Percentiles rank a stretch among this genome's conserved stretches.
These are phyloP conservation scores for Allium fistulosum DNA, from an alignment of 106 monocot genomes.

Conservation along the genomic window DNA sequence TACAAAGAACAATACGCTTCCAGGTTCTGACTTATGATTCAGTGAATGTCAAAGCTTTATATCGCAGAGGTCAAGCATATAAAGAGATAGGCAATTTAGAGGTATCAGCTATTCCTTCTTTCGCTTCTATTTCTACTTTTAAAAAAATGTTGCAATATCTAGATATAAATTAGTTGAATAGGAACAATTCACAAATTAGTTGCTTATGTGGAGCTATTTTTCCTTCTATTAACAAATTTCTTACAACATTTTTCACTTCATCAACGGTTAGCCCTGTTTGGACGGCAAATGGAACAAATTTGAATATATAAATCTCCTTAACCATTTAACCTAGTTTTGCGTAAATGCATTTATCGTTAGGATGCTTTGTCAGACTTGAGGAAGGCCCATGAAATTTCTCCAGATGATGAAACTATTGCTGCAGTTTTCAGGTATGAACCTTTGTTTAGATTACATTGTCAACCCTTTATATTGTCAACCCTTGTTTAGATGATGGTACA, in stretches of 20 bases:
- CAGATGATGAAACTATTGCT: constrained; percentile 93
- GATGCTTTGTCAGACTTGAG: constrained; percentile 75
- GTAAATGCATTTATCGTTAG: constrained; percentile 15
- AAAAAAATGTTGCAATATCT: too few species aligned
- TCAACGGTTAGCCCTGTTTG: too few species aligned
- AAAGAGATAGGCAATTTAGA: constrained; percentile 80
- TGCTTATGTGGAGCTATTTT: too few species aligned
- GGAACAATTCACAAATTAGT: too few species aligned
- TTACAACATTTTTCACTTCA: too few species aligned
- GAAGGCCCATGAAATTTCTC: constrained; percentile 67
- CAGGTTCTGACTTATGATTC: constrained; percentile 76
- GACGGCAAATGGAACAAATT: too few species aligned
- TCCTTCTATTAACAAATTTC: background rate
- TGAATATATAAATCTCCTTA: too few species aligned
- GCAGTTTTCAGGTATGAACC: constrained; percentile 52
- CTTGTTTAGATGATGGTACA: constrained; percentile 25
- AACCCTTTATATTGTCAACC: too few species aligned
- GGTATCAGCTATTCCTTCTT: constrained; percentile 28
- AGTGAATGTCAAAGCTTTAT: constrained; percentile 87
- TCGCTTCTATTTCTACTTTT: too few species aligned
- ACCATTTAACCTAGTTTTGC: too few species aligned
- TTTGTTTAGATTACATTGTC: too few species aligned
- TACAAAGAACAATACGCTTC: background rate
- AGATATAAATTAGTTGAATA: too few species aligned
- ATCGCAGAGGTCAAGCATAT: constrained; percentile 98